Conservation (phyloP, 2,329 filamentous ascomycete species). For the Neurospora sp. region DNA sequence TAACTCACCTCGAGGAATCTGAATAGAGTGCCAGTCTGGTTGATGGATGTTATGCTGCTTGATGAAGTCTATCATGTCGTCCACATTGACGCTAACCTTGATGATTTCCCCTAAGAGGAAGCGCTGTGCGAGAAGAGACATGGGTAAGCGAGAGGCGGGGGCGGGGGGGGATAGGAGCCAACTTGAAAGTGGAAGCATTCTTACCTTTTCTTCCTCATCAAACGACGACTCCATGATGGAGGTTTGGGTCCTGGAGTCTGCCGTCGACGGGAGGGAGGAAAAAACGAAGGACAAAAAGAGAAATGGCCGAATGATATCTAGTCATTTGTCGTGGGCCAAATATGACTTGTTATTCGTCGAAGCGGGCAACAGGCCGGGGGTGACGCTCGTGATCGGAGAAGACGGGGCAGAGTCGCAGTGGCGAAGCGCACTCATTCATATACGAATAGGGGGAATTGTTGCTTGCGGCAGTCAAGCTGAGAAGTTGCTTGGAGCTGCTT, state of each 20-base stretch:
- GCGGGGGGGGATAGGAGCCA: background rate
- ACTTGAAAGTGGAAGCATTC: conserved; percentile 8
- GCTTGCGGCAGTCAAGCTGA: background rate
- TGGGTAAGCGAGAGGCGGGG: conserved; percentile 6
- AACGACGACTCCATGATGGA: conserved; percentile 35
- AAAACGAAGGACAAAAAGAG: conserved; percentile 11
- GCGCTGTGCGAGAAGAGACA: conserved; percentile 29
- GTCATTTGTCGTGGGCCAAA: conserved; percentile 17
- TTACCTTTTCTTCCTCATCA: conserved; percentile 43
- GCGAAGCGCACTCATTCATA: conserved; percentile 15
- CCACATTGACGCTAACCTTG: conserved; percentile 41
- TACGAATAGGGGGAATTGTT: background rate
- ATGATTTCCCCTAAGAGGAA: conserved; percentile 50
- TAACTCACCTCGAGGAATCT: conserved; percentile 25
- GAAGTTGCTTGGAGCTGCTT: background rate
- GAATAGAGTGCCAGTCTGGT: conserved; percentile 27
- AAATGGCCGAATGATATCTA: conserved; percentile 11
- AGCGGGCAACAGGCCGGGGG: conserved; percentile 2
- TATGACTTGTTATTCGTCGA: conserved; percentile 10
- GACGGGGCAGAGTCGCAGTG: conserved; percentile 12
- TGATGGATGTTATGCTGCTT: conserved; percentile 20
- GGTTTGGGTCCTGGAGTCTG: conserved; percentile 8
- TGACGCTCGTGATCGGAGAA: conserved; percentile 14
- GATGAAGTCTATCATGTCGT: conserved; percentile 37
- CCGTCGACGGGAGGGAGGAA: conserved; percentile 9